Conservation (phyloP, 2,329 filamentous ascomycete species). For the Monosporascus ibericus region DNA sequence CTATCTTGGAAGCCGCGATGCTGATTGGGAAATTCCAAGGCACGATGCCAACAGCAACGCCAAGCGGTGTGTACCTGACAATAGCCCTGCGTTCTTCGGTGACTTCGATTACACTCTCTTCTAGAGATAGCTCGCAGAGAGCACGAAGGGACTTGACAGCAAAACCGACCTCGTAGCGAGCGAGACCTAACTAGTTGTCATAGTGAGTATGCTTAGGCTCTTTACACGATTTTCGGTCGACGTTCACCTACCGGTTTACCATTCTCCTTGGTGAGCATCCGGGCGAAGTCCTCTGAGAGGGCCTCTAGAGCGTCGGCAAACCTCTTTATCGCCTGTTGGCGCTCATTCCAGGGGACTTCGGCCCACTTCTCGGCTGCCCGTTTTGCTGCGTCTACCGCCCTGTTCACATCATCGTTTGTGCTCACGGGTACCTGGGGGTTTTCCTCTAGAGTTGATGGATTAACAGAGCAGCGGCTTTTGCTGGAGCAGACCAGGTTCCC, state of each 20-base stretch:
- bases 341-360: conserved; percentile 15
- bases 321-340: conserved; percentile 13
- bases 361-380: conserved; percentile 35
- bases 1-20: conserved; percentile 47
- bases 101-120: conserved; percentile 34
- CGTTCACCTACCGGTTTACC: conserved; percentile 23
- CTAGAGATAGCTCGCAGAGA: conserved; percentile 14
- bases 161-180: neutral
- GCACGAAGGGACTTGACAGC: conserved; percentile 21
- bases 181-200: neutral
- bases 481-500: neutral
- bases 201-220: too few species aligned
- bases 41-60: conserved; percentile 40
- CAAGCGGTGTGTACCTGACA: conserved; percentile 33
- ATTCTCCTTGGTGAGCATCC: conserved; percentile 20
- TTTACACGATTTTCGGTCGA: too few species aligned
- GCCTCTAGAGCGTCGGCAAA: conserved; percentile 21
- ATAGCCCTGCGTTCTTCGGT: conserved; percentile 27
- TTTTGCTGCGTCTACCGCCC: conserved; percentile 30
- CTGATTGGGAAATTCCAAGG: conserved; percentile 55
- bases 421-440: conserved; percentile 32
- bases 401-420: conserved; percentile 30
- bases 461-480: conserved; percentile 7
- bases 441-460: conserved; percentile 27
- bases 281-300: conserved; percentile 12